Evolutionary conservation across 139 green algal species (phyloP), one percentile per base, ranked within the genome.

Genomic region (Ostreobium quekettii): DNA sequence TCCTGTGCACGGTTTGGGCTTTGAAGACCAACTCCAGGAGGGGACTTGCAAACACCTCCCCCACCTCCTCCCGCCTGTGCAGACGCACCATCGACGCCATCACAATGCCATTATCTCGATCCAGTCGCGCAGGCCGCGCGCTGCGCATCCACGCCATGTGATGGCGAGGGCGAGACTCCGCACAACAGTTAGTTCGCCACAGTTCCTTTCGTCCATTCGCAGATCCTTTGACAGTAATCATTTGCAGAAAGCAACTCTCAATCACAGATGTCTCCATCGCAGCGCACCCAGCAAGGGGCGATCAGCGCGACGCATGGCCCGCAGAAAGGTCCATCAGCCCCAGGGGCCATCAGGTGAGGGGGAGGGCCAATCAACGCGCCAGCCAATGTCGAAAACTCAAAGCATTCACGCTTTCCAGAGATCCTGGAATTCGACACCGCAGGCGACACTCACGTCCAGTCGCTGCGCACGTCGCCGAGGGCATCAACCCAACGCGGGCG

Each of bases 11-110:
- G 0, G 48, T 74, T 22, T 89, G 89, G 8, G 93, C 94, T 0
- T 84, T 71, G 76, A 83, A 92, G 0, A 98, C 80, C 1, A 99
- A 82, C 56, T 99, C 93, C 66, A 99, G 71, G 8, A 99, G 76
- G 0, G 94, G 89, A 2, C 83, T 88, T 48, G 89, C 72, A 76
- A 90, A 97, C 3, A 99, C 85, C 28, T 88, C 82, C 24, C 74
- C 32, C 0, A 99, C 80, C 74, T 99, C 92, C 39, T 94, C 85
- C 3, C 88, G 81, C 8, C 89, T 96, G 82, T 6, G 58, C n/a
- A n/a, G n/a, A n/a, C n/a, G n/a, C n/a, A 42, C 7, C 6, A 8
- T n/a, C 7, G 53, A 26, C n/a, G 46, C 15, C 15, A 19, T 53
- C 46, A 28, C n/a, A 28, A 28, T 19, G 22, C n/a, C n/a, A 28